Base-by-base conservation (phyloP, 495 filamentous ascomycete species). In the Neurospora sp. region DNA sequence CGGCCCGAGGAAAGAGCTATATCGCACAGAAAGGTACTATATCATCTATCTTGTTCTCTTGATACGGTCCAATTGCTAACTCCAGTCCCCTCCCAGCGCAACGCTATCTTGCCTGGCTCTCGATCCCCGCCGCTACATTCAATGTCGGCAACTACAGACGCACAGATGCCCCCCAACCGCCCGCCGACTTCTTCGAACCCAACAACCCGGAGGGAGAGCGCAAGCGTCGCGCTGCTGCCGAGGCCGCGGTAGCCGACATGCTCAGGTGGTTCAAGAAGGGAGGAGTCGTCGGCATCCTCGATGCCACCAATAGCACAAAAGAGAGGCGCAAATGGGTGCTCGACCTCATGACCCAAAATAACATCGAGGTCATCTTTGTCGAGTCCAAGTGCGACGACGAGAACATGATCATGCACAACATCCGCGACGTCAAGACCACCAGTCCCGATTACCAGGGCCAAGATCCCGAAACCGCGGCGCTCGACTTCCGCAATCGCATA, bases 121-220 rank as follows among this genome's bases (percentile, higher is more conserved):
- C 94, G 28, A 94, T 99, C 78, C 89, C 90, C 38, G 94, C 96
- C 69, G 91, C 92, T 77, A 92, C 92, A 76, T 99, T 99, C 90
- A 99, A 99, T 74, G 96, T 99, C 69, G 96, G 96, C 77, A 91
- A 90, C 76, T 99, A 99, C 78, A 93, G 96, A 71, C 93, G 96
- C 74, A 85, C 89, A 74, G 90, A 91, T 75, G 96, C 93, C 3
- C 94, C 96, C 7, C 92, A 93, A 72, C 96, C 96, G 3, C 85
- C 88, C 0, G 96, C 96, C 24, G 91, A 92, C 77, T 99, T 99
- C 87, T 99, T 99, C 82, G 94, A 96, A 77, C 93, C 88, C 39
- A 85, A 87, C 74, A 99, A 99, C 79, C 81, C 85, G 40, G 94
- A 98, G 77, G 96, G 96, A 38, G 96, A 99, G 84, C 92, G 92